Evolutionary conservation across 1,284 basidiomycete species (phyloP).

Genomic region (Cryptococcus depauperatus): DNA sequence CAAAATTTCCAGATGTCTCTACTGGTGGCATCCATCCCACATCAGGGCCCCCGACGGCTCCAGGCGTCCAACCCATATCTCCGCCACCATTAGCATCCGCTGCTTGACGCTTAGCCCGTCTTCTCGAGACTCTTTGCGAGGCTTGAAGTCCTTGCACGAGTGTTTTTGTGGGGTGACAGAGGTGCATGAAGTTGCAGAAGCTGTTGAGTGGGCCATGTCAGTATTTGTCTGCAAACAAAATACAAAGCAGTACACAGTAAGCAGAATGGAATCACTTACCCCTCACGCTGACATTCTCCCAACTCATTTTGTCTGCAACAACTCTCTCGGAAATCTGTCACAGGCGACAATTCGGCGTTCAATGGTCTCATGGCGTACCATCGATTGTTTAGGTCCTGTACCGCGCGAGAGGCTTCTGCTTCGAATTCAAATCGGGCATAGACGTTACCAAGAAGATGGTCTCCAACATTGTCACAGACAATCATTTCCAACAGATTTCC

Average conservation of each 20-base stretch:
- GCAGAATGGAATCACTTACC: conserved; percentile 43
- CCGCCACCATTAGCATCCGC: conserved; percentile 18
- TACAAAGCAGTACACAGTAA: neutral
- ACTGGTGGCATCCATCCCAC: conserved; percentile 19
- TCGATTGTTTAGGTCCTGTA: conserved; percentile 85
- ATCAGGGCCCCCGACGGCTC: conserved; percentile 15
- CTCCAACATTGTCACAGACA: conserved; percentile 98
- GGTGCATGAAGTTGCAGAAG: conserved; percentile 98
- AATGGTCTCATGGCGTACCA: conserved; percentile 97
- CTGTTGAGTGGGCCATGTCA: conserved; percentile 15
- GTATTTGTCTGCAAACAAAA: neutral
- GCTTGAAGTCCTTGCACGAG: conserved; percentile 68
- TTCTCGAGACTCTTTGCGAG: conserved; percentile 72
- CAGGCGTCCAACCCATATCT: conserved; percentile 38
- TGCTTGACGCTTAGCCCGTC: conserved; percentile 40
- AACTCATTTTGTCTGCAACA: conserved; percentile 98
- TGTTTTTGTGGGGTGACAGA: conserved; percentile 74
- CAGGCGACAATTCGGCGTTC: conserved; percentile 97
- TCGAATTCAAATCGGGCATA: conserved; percentile 99
- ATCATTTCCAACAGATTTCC: conserved; percentile 93
- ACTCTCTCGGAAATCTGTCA: conserved; percentile 97
- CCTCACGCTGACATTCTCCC: conserved; percentile 90
- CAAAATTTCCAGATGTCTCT: no score
- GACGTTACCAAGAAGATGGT: conserved; percentile 97
- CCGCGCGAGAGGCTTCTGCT: conserved; percentile 88